Evolutionary conservation across 768 basidiomycete species (phyloP), one percentile per base, ranked within the genome.

Genomic region (Mycena polygramma): DNA sequence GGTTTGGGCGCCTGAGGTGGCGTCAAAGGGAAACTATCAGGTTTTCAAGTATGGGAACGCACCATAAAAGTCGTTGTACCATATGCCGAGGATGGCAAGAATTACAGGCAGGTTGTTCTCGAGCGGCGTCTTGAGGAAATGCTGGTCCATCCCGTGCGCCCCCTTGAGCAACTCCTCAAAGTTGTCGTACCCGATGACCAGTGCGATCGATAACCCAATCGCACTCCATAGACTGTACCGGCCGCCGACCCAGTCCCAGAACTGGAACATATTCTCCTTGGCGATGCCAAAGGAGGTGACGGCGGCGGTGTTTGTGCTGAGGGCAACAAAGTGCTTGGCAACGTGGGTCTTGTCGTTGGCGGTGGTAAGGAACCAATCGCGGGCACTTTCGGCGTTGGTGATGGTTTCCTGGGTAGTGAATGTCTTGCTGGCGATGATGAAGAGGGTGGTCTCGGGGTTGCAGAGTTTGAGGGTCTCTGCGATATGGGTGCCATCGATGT

Each of bases 241-340:
- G 35, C 98, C 98, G 71, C 98, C 98, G 72, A 99, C 98, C 98
- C 98, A 99, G 82, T 99, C 98, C 97, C 97, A 99, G 90, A 99
- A 99, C 79, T 93, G 91, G 90, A 99, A 99, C 97, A 99, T 99
- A 85, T 98, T 98, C 74, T 88, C 87, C 69, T 91, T 81, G 54
- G 92, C 86, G 77, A 99, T 99, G 49, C 98, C 98, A 77, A 99
- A 99, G 4, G 87, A 90, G 20, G 94, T 94, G 65, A 99, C 98
- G 14, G 94, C 95, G 78, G 91, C 89, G 60, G 95, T 95, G 82
- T 99, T 99, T 66, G 98, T 99, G 77, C 94, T 96, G 67, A 99
- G 90, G 4, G 98, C 98, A 48, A 98, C 97, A 79, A 99, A 99
- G 86, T 99, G 98, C 84, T 98, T 99, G 70, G 97, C 96, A 70